A percentile compares a stretch with the other conserved stretches of the same genome.
Evolutionary conservation across 2,329 filamentous ascomycete species (phyloP).

Genomic region (Aquanectria penicillioides): DNA sequence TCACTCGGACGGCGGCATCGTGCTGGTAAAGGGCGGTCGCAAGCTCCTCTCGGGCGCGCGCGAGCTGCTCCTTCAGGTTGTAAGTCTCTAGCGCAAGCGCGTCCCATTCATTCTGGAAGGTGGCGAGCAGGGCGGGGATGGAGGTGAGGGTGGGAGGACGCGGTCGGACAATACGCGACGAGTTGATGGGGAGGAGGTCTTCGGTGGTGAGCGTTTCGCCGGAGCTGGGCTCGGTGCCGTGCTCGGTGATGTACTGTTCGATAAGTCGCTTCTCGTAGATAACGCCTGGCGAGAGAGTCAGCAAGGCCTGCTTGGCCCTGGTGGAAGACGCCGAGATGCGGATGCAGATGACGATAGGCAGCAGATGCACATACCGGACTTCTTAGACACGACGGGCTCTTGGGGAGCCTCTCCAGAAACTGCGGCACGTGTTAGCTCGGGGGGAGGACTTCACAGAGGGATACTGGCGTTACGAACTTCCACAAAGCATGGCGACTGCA

Average conservation of each 20-base stretch:
- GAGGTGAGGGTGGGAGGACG: slow-evolving; percentile 94
- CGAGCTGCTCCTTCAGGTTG: slow-evolving; percentile 87
- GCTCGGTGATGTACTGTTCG: slow-evolving; percentile 91
- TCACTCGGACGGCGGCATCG: slow-evolving; percentile 95
- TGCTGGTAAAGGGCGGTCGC: slow-evolving; percentile 95
- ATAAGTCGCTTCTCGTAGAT: slow-evolving; percentile 96
- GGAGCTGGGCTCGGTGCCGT: slow-evolving; percentile 91
- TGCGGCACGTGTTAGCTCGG: slow-evolving; percentile 50
- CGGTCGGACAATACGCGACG: slow-evolving; percentile 84
- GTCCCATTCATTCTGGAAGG: slow-evolving; percentile 99
- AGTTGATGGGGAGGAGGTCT: slow-evolving; percentile 89
- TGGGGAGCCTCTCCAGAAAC: slow-evolving; percentile 97
- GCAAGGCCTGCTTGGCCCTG: too few relatives aligned
- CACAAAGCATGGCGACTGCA: slow-evolving; percentile 57
- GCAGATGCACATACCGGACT: slow-evolving; percentile 80
- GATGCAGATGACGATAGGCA: background rate
- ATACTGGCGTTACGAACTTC: slow-evolving; percentile 49
- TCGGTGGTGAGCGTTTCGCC: slow-evolving; percentile 85
- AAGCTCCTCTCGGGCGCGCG: slow-evolving; percentile 91
- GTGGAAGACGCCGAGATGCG: background rate
- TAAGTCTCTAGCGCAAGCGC: slow-evolving; percentile 91
- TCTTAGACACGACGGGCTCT: slow-evolving; percentile 92
- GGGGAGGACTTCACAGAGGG: background rate
- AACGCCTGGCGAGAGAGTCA: slow-evolving; percentile 65
- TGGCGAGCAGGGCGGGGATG: slow-evolving; percentile 90